phyloP scores from a whole-genome alignment of 306 rosid species.

The Luffa acutangula region DNA sequence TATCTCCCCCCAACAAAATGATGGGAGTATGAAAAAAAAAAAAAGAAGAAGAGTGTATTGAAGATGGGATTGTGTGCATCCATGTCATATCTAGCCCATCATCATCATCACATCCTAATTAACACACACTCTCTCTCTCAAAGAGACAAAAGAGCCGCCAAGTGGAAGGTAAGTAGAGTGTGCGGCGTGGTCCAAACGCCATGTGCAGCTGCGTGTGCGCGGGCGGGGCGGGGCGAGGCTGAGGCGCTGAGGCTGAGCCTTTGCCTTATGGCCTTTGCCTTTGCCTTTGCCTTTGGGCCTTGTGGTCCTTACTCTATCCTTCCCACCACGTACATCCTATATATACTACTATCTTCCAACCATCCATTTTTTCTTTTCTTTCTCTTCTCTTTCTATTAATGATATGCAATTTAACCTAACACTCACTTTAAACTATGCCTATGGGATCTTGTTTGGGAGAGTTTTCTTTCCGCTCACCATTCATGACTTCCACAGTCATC shows the following conservation, averaged over 20 bases:
- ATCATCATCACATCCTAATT: no score
- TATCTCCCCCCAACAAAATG: no score
- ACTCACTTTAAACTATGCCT: neutral
- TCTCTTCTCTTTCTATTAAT: neutral
- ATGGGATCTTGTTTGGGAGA: neutral
- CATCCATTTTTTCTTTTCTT: neutral
- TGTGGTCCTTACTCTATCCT: neutral
- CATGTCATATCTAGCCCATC: neutral
- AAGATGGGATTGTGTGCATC: neutral
- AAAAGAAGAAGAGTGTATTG: neutral
- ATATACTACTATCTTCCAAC: neutral
- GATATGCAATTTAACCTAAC: neutral
- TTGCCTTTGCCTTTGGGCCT: neutral
- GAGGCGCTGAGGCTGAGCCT: neutral
- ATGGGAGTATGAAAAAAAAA: no score
- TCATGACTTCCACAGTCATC: neutral
- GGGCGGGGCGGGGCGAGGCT: neutral
- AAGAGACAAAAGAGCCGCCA: constrained; percentile 3
- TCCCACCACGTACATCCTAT: neutral
- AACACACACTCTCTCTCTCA: neutral
- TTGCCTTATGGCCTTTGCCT: neutral
- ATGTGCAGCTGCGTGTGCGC: neutral
- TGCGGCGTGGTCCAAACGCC: neutral
- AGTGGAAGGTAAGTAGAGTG: neutral
- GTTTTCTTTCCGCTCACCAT: neutral